Conservation (phyloP, 1,139 yeast species). For the Magnusiomyces magnusii region DNA sequence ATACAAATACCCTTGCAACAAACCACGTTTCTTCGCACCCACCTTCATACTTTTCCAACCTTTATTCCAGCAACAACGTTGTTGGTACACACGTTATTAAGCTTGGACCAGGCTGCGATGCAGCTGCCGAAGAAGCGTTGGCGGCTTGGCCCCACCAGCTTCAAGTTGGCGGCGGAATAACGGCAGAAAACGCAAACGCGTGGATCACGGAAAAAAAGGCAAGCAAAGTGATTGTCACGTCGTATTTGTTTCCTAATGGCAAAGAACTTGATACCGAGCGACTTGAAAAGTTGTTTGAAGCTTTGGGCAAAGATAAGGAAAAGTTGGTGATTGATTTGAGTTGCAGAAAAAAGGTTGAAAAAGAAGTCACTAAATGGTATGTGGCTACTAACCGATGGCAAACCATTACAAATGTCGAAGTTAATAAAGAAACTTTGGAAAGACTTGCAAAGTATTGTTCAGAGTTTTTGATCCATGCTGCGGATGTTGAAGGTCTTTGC, state of each 20-base stretch:
- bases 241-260: conserved; percentile 69
- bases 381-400: conserved; percentile 99
- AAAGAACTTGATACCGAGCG: conserved; percentile 51
- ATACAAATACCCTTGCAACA: conserved; percentile 44
- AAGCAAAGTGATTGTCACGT: conserved; percentile 81
- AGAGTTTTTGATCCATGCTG: conserved; percentile 92
- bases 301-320: conserved; percentile 48
- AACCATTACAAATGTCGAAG: conserved; percentile 60
- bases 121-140: conserved; percentile 73
- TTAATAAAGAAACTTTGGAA: conserved; percentile 47
- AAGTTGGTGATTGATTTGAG: conserved; percentile 84
- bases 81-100: conserved; percentile 89
- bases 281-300: conserved; percentile 40
- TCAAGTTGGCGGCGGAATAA: conserved; percentile 95
- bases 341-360: conserved; percentile 42
- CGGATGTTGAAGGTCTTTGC: conserved; percentile 96
- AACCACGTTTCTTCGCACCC: conserved; percentile 77
- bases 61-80: conserved; percentile 53
- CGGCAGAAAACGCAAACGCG: conserved; percentile 53
- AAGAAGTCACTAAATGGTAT: conserved; percentile 51
- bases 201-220: conserved; percentile 66
- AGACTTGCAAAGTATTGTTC: conserved; percentile 58
- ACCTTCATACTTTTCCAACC: conserved; percentile 65
- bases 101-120: conserved; percentile 77
- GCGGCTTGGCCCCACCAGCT: conserved; percentile 62